Percentiles rank a stretch among this genome's conserved stretches.
These are phyloP conservation scores for Cerrena zonata DNA, from an alignment of 1,284 basidiomycete species.

Conservation along the genomic window DNA sequence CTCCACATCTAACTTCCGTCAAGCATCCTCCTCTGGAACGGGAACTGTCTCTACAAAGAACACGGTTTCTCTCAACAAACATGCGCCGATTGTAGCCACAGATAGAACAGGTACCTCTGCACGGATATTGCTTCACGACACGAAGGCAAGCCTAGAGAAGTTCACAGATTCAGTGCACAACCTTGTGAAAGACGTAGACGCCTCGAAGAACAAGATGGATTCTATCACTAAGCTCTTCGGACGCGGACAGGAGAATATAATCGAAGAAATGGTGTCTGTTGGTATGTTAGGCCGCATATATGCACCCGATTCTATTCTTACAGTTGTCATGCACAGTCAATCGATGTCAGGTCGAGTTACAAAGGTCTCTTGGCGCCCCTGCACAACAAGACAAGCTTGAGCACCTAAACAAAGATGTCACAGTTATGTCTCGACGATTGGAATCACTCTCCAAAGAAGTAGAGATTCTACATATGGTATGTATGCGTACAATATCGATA, in stretches of 20 bases:
- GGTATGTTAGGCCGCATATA: conserved; percentile 22
- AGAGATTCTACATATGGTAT: conserved; percentile 50
- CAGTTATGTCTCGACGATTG: conserved; percentile 33
- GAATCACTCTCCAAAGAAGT: conserved; percentile 50
- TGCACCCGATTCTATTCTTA: not conserved
- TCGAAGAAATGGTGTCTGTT: conserved; percentile 31
- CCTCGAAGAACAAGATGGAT: conserved; percentile 25
- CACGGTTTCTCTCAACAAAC: conserved; percentile 1
- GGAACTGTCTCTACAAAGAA: not conserved
- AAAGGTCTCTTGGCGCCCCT: conserved; percentile 49
- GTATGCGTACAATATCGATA: no score
- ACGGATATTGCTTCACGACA: conserved; percentile 63
- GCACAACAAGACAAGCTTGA: conserved; percentile 43
- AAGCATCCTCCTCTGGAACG: not conserved
- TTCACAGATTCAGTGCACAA: conserved; percentile 46
- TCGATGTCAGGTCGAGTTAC: conserved; percentile 27
- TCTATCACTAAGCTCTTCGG: conserved; percentile 25
- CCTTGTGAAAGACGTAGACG: conserved; percentile 24
- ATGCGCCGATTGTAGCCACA: conserved; percentile 41
- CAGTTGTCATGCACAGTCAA: not conserved
- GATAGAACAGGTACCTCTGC: conserved; percentile 63
- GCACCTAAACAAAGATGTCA: conserved; percentile 35
- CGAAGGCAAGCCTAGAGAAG: conserved; percentile 56
- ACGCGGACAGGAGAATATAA: conserved; percentile 25
- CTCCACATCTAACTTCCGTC: not conserved